phyloP scores from a whole-genome alignment of 1,284 basidiomycete species.

The Mycena citricolor region DNA sequence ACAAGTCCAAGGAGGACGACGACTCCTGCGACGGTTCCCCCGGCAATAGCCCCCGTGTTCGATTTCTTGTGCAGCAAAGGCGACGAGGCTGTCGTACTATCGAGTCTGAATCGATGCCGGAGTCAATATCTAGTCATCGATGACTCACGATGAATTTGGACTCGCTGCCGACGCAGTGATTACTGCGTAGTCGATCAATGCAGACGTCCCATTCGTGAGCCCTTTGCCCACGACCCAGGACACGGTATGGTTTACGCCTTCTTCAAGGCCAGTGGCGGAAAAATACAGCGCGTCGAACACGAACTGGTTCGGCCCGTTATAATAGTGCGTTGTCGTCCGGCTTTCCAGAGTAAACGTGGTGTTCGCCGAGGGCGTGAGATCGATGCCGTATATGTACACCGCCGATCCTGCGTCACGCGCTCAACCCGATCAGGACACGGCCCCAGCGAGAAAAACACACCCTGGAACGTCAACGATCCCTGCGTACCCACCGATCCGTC shows the following conservation, averaged over 20 bases:
- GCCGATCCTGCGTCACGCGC: background rate
- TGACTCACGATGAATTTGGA: background rate
- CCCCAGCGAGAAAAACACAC: conserved; percentile 4
- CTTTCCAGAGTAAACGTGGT: conserved; percentile 13
- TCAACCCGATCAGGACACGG: background rate
- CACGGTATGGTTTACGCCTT: conserved; percentile 11
- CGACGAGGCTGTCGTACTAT: background rate
- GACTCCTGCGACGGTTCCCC: background rate
- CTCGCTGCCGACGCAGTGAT: conserved; percentile 1
- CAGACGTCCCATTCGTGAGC: conserved; percentile 8
- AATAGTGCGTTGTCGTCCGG: conserved; percentile 4
- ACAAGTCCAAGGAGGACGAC: too few species aligned
- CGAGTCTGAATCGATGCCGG: background rate
- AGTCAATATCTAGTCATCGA: background rate
- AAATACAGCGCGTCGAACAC: conserved; percentile 15
- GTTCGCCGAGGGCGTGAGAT: conserved; percentile 12
- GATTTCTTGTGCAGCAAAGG: background rate
- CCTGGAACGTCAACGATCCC: conserved; percentile 16
- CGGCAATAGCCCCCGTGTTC: conserved; percentile 3
- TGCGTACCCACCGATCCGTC: conserved; percentile 10
- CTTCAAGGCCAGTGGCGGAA: background rate
- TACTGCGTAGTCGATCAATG: conserved; percentile 14
- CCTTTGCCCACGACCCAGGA: conserved; percentile 11
- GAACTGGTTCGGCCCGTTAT: conserved; percentile 12
- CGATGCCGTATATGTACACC: conserved; percentile 19